Evolutionary conservation across 2,329 filamentous ascomycete genomes (phyloP).

Genomic region (Epichloe elymi): DNA sequence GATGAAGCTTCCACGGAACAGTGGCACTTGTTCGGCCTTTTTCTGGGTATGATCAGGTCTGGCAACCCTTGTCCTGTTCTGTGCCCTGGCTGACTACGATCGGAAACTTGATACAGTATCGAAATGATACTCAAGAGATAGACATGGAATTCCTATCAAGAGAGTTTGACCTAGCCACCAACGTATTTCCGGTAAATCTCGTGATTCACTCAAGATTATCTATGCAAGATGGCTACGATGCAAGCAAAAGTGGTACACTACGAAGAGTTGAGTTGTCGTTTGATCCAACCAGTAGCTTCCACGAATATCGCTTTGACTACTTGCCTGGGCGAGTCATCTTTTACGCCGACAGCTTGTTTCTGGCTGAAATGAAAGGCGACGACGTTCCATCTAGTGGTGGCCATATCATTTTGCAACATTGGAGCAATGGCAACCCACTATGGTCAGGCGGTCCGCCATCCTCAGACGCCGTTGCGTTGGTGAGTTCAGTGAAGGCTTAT

Average conservation of each 20-base stretch:
- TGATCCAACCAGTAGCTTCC: slow-evolving; percentile 49
- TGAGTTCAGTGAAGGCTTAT: slow-evolving; percentile 64
- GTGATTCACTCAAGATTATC: slow-evolving; percentile 59
- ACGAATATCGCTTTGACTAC: slow-evolving; percentile 75
- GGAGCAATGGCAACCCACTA: slow-evolving; percentile 60
- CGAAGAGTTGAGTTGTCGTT: slow-evolving; percentile 47
- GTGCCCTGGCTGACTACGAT: not conserved
- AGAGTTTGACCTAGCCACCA: slow-evolving; percentile 40
- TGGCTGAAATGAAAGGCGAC: slow-evolving; percentile 42
- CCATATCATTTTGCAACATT: slow-evolving; percentile 58
- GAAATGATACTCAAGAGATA: slow-evolving; percentile 68
- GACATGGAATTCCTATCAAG: slow-evolving; percentile 67
- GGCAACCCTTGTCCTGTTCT: not conserved
- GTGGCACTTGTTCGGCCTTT: slow-evolving; percentile 64
- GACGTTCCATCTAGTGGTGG: slow-evolving; percentile 48
- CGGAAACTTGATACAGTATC: slow-evolving; percentile 38
- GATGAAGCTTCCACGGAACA: slow-evolving; percentile 47
- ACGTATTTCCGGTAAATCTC: slow-evolving; percentile 52
- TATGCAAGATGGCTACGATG: slow-evolving; percentile 46
- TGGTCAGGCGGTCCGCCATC: slow-evolving; percentile 62
- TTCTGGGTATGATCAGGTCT: slow-evolving; percentile 47
- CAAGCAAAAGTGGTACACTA: slow-evolving; percentile 45
- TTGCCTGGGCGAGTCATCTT: slow-evolving; percentile 48
- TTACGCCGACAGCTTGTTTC: slow-evolving; percentile 48
- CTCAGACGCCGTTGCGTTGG: slow-evolving; percentile 46